A percentile compares a stretch with the other conserved stretches of the same genome.
phyloP scores from a whole-genome alignment of 768 basidiomycete genomes.

The Lactifluus pinguis region DNA sequence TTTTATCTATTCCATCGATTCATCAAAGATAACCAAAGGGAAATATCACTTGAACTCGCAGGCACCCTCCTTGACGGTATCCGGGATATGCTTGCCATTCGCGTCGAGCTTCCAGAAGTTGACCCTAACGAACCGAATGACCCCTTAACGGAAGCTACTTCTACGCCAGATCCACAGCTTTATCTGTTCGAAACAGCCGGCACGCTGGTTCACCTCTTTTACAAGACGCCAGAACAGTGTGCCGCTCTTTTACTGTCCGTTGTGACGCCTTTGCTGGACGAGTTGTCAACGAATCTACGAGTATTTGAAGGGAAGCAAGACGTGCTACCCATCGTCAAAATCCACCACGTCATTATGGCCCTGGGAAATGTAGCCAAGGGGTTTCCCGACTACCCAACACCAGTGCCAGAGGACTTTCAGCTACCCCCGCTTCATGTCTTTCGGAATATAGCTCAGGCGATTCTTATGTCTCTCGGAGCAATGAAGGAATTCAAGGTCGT shows the following conservation, averaged over 20 bases:
- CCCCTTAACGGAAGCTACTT: slow-evolving; percentile 68
- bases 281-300: slow-evolving; percentile 50
- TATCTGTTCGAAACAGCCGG: slow-evolving; percentile 93
- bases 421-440: slow-evolving; percentile 73
- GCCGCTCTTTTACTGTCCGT: slow-evolving; percentile 62
- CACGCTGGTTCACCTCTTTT: slow-evolving; percentile 70
- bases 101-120: slow-evolving; percentile 65
- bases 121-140: slow-evolving; percentile 59
- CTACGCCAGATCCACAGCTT: slow-evolving; percentile 79
- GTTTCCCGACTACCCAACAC: slow-evolving; percentile 83
- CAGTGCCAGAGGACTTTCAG: slow-evolving; percentile 55
- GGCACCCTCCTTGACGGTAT: slow-evolving; percentile 61
- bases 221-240: slow-evolving; percentile 57
- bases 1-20: slow-evolving; percentile 93
- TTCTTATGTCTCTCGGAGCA: slow-evolving; percentile 77
- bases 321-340: slow-evolving; percentile 68
- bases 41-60: slow-evolving; percentile 67
- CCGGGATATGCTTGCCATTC: slow-evolving; percentile 69
- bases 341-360: slow-evolving; percentile 92
- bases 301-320: slow-evolving; percentile 52
- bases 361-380: slow-evolving; percentile 93
- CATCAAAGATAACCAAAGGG: slow-evolving; percentile 71
- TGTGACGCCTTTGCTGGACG: slow-evolving; percentile 73
- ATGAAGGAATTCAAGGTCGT: slow-evolving; percentile 84
- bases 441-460: slow-evolving; percentile 74